phyloP scores from a whole-genome alignment of 164 flowering plant genomes.

The Stephania japonica region DNA sequence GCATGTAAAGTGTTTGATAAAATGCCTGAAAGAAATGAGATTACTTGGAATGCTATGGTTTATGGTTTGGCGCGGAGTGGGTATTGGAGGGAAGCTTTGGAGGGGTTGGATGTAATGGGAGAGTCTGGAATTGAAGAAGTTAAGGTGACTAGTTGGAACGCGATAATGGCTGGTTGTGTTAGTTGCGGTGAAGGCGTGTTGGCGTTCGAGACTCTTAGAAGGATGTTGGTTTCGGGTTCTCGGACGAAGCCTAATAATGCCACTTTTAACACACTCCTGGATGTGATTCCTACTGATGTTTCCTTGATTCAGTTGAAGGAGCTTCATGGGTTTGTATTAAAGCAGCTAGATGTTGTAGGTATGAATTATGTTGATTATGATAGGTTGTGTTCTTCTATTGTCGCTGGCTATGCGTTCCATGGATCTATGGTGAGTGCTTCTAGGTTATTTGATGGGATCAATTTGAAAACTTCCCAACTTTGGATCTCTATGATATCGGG shows the following conservation, averaged over 20 bases:
- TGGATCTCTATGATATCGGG: conserved; percentile 29
- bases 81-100: conserved; percentile 20
- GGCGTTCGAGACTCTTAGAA: conserved; percentile 22
- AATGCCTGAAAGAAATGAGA: conserved; percentile 21
- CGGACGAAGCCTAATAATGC: conserved; percentile 19
- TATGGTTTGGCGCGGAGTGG: conserved; percentile 21
- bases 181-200: conserved; percentile 17
- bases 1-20: conserved; percentile 26
- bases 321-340: conserved; percentile 20
- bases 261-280: conserved; percentile 22
- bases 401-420: conserved; percentile 17
- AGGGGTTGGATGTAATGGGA: conserved; percentile 10
- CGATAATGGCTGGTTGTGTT: conserved; percentile 28
- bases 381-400: conserved; percentile 18
- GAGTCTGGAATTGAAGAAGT: conserved; percentile 12
- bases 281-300: conserved; percentile 8
- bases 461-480: conserved; percentile 9
- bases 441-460: conserved; percentile 10
- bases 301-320: conserved; percentile 18
- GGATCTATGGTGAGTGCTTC: conserved; percentile 17
- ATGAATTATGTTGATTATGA: conserved; percentile 12
- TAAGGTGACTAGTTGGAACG: conserved; percentile 24
- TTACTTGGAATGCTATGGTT: conserved; percentile 27
- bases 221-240: conserved; percentile 10
- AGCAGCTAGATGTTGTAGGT: conserved; percentile 11